Conservation (phyloP, 2,329 filamentous ascomycete genomes). For the Xylaria sp. region DNA sequence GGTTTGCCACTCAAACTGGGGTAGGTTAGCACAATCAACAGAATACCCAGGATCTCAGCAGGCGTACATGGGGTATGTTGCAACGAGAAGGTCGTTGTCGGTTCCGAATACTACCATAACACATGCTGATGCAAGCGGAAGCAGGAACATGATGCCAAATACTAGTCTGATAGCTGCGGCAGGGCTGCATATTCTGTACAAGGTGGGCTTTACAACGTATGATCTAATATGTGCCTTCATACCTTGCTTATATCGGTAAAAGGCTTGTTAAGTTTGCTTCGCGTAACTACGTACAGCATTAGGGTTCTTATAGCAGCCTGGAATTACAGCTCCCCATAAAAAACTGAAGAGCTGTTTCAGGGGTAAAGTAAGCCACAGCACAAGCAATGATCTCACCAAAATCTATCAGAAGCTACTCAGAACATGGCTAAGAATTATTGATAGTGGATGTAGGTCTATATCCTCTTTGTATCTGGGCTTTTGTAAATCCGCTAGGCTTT, state of each 20-base stretch:
- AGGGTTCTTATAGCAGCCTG: background rate
- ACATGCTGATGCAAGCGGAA: slow-evolving; percentile 15
- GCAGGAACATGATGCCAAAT: slow-evolving; percentile 15
- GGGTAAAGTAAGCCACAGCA: background rate
- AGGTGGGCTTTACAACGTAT: slow-evolving; percentile 1
- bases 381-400: background rate
- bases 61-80: background rate
- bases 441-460: too few relatives aligned
- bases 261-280: background rate
- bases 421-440: too few relatives aligned
- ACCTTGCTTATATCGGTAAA: background rate
- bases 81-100: slow-evolving; percentile 23
- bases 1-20: background rate
- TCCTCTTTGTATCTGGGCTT: too few relatives aligned
- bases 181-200: slow-evolving; percentile 21
- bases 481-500: too few relatives aligned
- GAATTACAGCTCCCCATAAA: too few relatives aligned
- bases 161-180: slow-evolving; percentile 3
- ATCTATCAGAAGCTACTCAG: background rate
- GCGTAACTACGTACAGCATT: background rate
- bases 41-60: background rate
- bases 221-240: background rate
- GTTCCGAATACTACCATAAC: slow-evolving; percentile 16
- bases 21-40: slow-evolving; percentile 12
- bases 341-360: background rate